Base-by-base conservation (phyloP, 305 asterid species). In the Vinca major region DNA sequence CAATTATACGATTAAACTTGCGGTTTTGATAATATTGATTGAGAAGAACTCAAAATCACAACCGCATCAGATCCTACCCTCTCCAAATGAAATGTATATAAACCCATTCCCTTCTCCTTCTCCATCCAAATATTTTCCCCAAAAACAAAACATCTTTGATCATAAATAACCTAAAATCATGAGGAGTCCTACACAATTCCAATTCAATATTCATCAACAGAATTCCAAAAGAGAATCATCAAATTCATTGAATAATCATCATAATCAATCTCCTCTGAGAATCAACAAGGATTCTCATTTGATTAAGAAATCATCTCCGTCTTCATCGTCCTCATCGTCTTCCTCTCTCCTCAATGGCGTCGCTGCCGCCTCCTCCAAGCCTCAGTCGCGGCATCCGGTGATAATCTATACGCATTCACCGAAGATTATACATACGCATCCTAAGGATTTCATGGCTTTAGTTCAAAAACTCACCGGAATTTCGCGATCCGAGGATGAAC, bases 331-430 rank as follows among this genome's bases (percentile, higher is more conserved):
- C 0, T 67, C 75, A 5, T 69, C 79, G 1, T 56, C 70, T 2
- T 65, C 76, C 5, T 70, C 82, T 5, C 58, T 75, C 0, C 41
- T 61, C 3, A 72, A 16, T n/a, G 64, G 65, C 2, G 51, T 36
- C 3, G 37, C 67, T 2, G 44, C 17, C 33, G n/a, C 41, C 37
- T 12, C 50, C 2, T 20, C 41, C 44, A 47, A 64, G 19, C 62
- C 37, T 40, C 79, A 60, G 3, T 71, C 66, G 9, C 76, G 75
- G 4, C 82, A 62, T 9, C 86, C 84, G 0, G 79, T 80, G 20
- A 82, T 82, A 19, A 82, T 82, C 53, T 80, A 82, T 73, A 75
- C 82, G 4, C 84, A 80, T n/a, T 77, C 86, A 20, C 86, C 86
- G 0, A 82, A 73, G 66, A 40, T 77, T 4, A 82, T 82, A 37